Base-by-base conservation (phyloP, 2,329 filamentous ascomycete genomes). In the Claviceps pazoutovae region DNA sequence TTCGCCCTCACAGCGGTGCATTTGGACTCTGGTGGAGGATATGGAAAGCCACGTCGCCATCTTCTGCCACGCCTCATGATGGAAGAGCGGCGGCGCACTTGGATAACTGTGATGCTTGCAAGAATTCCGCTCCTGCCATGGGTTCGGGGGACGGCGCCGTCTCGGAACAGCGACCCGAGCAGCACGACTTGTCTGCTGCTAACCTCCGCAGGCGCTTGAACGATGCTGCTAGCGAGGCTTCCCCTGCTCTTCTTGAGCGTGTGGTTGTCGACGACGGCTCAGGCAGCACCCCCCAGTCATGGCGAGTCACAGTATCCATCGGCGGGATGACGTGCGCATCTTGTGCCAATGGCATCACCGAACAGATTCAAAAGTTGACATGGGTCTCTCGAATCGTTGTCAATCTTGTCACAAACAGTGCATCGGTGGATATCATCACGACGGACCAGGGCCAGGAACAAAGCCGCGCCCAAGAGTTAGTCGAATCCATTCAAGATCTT, bases 311-410 rank as follows among this genome's bases (percentile, higher is more conserved):
- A 0, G 56, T 82, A n/a, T 78, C 81, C 19, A 74, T 89, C 42
- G 79, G 75, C 30, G 84, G 84, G 50, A 88, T 89, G 84, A 86
- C 81, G 4, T 88, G 85, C 62, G 79, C 80, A 14, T 75, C 82
- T 13, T 89, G 85, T 60, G 74, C 74, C 50, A 82, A 82, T 60
- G 72, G 74, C 41, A 78, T 88, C 57, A 81, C 76, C 13, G 68
- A 74, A 6, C 76, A 78, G 55, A 64, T 88, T 39, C 68, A 76
- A 46, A 76, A 79, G 55, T 57, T 60, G 21, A 71, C 76, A 5
- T 83, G 76, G 70, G 70, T 88, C 26, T 70, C 72, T 48, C 74
- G 76, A 5, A 72, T 78, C 42, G 69, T 69, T 1, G 77, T 88
- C 58, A 85, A 81, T 57, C 70, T 88, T 9, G 73, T 88, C 46